Conservation (phyloP, 2,329 filamentous ascomycete species). For the Talaromyces albobiverticillius region DNA sequence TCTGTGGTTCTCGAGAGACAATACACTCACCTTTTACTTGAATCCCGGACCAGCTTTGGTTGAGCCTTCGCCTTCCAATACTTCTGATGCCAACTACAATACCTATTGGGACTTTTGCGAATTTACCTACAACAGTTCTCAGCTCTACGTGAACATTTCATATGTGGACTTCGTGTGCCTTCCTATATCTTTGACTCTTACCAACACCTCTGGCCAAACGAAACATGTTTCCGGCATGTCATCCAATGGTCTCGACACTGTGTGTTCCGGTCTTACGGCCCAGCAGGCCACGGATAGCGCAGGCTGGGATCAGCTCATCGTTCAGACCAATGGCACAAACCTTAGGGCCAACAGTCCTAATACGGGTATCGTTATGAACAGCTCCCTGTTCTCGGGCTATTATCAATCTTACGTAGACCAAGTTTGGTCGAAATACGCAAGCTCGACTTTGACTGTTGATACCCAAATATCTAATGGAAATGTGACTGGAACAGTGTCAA, state of each 20-base stretch:
- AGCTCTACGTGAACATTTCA: conserved; percentile 67
- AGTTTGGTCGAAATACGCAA: conserved; percentile 49
- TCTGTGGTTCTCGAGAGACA: conserved; percentile 66
- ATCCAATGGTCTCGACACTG: conserved; percentile 53
- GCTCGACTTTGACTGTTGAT: conserved; percentile 55
- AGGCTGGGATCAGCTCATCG: conserved; percentile 62
- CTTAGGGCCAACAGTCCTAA: conserved; percentile 44
- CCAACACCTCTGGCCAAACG: conserved; percentile 39
- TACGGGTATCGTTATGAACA: conserved; percentile 39
- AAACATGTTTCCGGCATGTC: conserved; percentile 59
- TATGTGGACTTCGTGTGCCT: conserved; percentile 73
- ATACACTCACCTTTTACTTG: conserved; percentile 63
- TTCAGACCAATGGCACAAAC: conserved; percentile 42
- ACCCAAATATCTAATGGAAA: conserved; percentile 61
- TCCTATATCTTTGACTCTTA: conserved; percentile 58
- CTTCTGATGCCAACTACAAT: conserved; percentile 60
- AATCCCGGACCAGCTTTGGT: conserved; percentile 72
- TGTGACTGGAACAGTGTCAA: conserved; percentile 49
- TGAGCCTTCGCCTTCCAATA: conserved; percentile 70
- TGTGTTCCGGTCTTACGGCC: conserved; percentile 53
- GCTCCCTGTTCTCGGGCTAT: conserved; percentile 49
- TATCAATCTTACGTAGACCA: conserved; percentile 52
- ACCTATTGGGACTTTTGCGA: conserved; percentile 67
- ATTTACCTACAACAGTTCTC: conserved; percentile 61
- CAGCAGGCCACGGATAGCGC: conserved; percentile 57